Evolutionary conservation across 441 rosid genomes (phyloP).

Genomic region (Breynia disticha): DNA sequence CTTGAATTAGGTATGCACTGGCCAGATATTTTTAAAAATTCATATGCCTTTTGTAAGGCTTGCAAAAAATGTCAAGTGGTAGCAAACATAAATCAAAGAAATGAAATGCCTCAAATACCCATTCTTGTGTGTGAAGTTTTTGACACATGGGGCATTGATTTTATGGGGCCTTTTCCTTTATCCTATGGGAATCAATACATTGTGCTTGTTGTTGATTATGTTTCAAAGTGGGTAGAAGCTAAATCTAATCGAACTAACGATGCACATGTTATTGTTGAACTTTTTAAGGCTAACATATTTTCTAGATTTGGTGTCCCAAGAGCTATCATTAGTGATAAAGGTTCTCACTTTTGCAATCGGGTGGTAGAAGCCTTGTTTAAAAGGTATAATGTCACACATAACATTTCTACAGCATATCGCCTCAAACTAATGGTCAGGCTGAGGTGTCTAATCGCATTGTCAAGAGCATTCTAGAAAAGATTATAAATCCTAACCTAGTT

Average conservation of each 20-base stretch:
- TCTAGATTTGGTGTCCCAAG: neutral
- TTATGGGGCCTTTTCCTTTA: conserved; percentile 2
- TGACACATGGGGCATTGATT: neutral
- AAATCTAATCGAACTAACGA: neutral
- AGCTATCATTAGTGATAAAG: neutral
- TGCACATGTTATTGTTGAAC: neutral
- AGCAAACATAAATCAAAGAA: neutral
- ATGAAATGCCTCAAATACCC: neutral
- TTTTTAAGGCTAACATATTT: neutral
- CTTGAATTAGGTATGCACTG: neutral
- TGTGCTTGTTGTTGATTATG: neutral
- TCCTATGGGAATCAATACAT: neutral
- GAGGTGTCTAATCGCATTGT: too few species aligned
- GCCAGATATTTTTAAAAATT: neutral
- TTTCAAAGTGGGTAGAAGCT: conserved; percentile 5
- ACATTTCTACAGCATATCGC: neutral
- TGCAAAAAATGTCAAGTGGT: neutral
- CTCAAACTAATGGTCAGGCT: too few species aligned
- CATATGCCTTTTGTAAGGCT: neutral
- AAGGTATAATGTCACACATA: neutral
- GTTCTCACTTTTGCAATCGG: neutral
- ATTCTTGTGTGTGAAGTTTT: neutral
- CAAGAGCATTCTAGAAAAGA: too few species aligned
- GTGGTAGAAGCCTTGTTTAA: neutral
- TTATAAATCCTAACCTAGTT: too few species aligned